These are phyloP conservation scores for Triangularia verruculosa DNA, from an alignment of 2,329 filamentous ascomycete species.

Conservation along the genomic window DNA sequence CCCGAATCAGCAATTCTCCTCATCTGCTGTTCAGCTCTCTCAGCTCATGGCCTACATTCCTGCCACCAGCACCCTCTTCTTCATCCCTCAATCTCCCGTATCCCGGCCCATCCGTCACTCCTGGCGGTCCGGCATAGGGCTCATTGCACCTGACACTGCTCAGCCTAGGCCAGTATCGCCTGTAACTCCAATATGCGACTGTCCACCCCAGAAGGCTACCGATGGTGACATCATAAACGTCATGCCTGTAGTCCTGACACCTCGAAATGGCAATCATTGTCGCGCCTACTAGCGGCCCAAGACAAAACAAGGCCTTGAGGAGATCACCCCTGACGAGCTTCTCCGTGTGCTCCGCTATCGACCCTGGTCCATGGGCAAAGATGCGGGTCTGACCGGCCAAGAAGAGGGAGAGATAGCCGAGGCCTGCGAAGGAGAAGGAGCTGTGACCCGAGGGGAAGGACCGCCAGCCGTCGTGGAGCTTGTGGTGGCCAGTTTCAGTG, in stretches of 20 bases:
- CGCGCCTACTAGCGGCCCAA: constrained; percentile 59
- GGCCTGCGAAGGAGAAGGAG: constrained; percentile 73
- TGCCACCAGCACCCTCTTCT: constrained; percentile 43
- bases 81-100: constrained; percentile 51
- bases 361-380: constrained; percentile 41
- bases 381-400: constrained; percentile 64
- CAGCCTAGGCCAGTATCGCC: constrained; percentile 60
- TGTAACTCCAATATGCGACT: constrained; percentile 64
- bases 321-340: constrained; percentile 46
- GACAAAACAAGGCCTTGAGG: constrained; percentile 53
- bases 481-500: constrained; percentile 65
- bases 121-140: constrained; percentile 49
- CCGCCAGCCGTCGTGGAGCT: constrained; percentile 78
- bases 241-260: constrained; percentile 68
- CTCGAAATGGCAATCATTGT: constrained; percentile 66
- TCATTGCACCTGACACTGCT: constrained; percentile 52
- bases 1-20: constrained; percentile 25
- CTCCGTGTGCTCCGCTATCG: constrained; percentile 25
- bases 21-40: constrained; percentile 26
- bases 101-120: constrained; percentile 21
- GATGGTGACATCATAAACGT: constrained; percentile 65
- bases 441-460: constrained; percentile 80
- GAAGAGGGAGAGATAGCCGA: constrained; percentile 72
- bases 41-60: constrained; percentile 38
- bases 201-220: constrained; percentile 59